phyloP scores from a whole-genome alignment of 2,329 filamentous ascomycete species.

The Byssochlamys sp. region DNA sequence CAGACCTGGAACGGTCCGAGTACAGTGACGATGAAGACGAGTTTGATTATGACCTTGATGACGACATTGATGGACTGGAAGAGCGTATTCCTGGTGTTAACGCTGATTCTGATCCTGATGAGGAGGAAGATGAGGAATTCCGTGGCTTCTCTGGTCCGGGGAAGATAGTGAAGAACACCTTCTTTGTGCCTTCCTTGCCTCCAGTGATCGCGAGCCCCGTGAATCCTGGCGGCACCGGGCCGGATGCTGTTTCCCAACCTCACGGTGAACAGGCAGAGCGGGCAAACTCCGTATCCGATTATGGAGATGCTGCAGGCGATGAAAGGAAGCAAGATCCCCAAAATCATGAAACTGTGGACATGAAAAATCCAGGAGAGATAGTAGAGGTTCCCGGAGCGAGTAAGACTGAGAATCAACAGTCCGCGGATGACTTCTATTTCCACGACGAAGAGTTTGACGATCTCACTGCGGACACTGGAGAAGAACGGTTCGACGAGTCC shows the following conservation, averaged over 20 bases:
- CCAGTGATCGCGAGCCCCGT: slow-evolving; percentile 27
- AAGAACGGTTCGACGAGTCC: slow-evolving; percentile 37
- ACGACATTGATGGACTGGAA: slow-evolving; percentile 35
- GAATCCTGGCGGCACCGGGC: slow-evolving; percentile 14
- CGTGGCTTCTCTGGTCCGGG: slow-evolving; percentile 17
- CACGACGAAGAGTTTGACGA: slow-evolving; percentile 40
- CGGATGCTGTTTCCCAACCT: slow-evolving; percentile 1
- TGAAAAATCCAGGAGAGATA: background rate
- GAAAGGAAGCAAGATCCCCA: background rate
- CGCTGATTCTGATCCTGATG: slow-evolving; percentile 32
- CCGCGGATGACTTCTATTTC: slow-evolving; percentile 35
- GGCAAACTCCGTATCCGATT: background rate
- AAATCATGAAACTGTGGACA: background rate
- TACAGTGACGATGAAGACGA: slow-evolving; percentile 37
- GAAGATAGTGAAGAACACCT: slow-evolving; percentile 19
- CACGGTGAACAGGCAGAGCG: background rate
- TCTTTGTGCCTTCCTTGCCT: slow-evolving; percentile 26
- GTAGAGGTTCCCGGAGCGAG: background rate
- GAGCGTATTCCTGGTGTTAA: slow-evolving; percentile 42
- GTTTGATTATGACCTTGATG: slow-evolving; percentile 35
- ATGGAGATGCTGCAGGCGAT: background rate
- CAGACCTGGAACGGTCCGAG: slow-evolving; percentile 19
- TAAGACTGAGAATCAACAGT: slow-evolving; percentile 6
- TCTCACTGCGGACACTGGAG: slow-evolving; percentile 21
- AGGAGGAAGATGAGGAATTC: slow-evolving; percentile 32